A percentile compares a stretch with the other conserved stretches of the same genome.
These are phyloP conservation scores for Luffa acutangula DNA, from an alignment of 306 rosid species.

Conservation along the genomic window DNA sequence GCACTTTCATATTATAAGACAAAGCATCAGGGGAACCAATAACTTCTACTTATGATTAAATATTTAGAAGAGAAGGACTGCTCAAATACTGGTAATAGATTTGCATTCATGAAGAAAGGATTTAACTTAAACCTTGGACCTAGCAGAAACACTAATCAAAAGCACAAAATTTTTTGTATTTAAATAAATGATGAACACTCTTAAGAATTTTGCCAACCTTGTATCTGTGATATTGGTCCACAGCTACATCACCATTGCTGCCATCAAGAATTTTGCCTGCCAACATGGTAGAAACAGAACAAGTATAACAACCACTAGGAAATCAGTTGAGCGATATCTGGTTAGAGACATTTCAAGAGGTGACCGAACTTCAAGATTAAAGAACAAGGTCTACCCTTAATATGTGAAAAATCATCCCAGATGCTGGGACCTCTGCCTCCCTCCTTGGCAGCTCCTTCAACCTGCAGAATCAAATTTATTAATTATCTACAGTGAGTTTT, in stretches of 20 bases:
- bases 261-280: conserved; percentile 59
- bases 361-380: neutral
- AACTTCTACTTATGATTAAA: neutral
- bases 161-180: neutral
- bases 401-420: conserved; percentile 84
- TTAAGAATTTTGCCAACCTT: conserved; percentile 36
- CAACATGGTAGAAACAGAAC: conserved; percentile 15
- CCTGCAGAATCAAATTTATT: conserved; percentile 32
- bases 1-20: neutral
- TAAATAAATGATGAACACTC: neutral
- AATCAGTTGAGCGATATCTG: neutral
- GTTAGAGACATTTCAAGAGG: neutral
- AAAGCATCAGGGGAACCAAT: neutral
- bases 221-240: conserved; percentile 81
- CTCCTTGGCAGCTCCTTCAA: conserved; percentile 73
- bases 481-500: neutral
- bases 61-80: neutral
- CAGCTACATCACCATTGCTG: conserved; percentile 83
- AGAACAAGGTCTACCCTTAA: conserved; percentile 29
- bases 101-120: neutral
- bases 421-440: conserved; percentile 82
- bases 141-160: neutral
- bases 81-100: neutral
- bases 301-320: conserved; percentile 3
- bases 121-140: neutral